These are phyloP conservation scores for Albatrellus ellisii DNA, from an alignment of 768 basidiomycete genomes.

Conservation along the genomic window DNA sequence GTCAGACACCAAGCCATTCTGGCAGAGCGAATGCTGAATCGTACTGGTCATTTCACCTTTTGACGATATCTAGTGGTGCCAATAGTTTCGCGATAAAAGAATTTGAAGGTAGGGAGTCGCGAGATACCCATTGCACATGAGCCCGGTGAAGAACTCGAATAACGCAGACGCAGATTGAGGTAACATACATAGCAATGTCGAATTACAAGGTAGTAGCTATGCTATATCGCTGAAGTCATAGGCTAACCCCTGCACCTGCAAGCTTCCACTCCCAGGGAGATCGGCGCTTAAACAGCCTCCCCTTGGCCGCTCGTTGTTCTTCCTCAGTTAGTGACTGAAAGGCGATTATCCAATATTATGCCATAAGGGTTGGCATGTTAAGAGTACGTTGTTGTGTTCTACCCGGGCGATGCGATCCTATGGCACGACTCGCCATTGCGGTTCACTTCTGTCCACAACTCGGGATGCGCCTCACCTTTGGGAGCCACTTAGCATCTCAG, in stretches of 20 bases:
- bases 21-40: no score
- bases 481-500: conserved; percentile 85
- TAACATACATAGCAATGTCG: no score
- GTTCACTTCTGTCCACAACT: conserved; percentile 96
- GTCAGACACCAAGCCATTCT: no score
- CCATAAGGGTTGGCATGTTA: not conserved
- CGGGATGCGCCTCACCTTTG: conserved; percentile 79
- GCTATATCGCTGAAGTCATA: conserved; percentile 75
- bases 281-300: conserved; percentile 66
- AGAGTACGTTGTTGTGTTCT: conserved; percentile 62
- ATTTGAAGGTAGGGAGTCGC: no score
- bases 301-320: conserved; percentile 49
- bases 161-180: no score
- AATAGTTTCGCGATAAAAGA: no score
- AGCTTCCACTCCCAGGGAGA: conserved; percentile 67
- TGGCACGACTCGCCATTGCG: conserved; percentile 75
- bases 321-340: conserved; percentile 62
- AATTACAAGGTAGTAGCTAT: no score
- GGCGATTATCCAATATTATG: no score
- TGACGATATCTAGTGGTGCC: no score
- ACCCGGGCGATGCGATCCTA: conserved; percentile 53
- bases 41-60: no score
- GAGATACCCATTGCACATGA: no score
- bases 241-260: conserved; percentile 65
- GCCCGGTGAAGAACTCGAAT: no score